Percentiles rank a stretch among this genome's conserved stretches.
These are phyloP conservation scores for Arabidopsis lyrata DNA, from an alignment of 441 rosid genomes.

Conservation along the genomic window DNA sequence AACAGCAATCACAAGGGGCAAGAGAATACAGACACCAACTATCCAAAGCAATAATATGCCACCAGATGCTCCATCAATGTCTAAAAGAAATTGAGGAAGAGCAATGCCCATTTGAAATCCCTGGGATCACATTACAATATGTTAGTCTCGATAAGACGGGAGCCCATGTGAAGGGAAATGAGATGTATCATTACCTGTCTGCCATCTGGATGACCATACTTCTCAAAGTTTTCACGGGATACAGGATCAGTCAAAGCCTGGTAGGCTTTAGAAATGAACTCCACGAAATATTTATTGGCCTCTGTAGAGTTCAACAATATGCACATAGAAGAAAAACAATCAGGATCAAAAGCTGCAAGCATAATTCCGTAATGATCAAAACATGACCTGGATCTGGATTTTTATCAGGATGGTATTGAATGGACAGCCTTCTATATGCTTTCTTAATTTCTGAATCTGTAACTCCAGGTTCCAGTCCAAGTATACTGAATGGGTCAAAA, in stretches of 20 bases:
- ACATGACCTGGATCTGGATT: conserved; percentile 98
- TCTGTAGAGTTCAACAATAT: conserved; percentile 51
- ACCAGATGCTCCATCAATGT: conserved; percentile 96
- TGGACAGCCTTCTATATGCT: conserved; percentile 87
- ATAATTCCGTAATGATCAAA: conserved; percentile 3
- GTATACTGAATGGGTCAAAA: conserved; percentile 91
- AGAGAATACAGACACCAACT: conserved; percentile 95
- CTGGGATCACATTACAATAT: conserved; percentile 54
- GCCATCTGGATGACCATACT: conserved; percentile 99
- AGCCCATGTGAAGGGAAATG: conserved; percentile 18
- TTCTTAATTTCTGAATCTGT: conserved; percentile 85
- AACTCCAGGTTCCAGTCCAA: conserved; percentile 78
- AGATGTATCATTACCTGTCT: conserved; percentile 68
- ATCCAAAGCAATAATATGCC: conserved; percentile 98
- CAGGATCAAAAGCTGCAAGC: conserved; percentile 24
- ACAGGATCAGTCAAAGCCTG: conserved; percentile 95
- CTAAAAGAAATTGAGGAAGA: conserved; percentile 90
- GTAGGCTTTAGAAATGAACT: conserved; percentile 94
- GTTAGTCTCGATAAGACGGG: conserved; percentile 29
- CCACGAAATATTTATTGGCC: conserved; percentile 90
- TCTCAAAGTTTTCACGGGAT: conserved; percentile 97
- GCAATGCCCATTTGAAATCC: conserved; percentile 99
- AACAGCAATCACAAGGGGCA: conserved; percentile 96
- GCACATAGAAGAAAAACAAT: conserved; percentile 16
- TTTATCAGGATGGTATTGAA: conserved; percentile 98